These are phyloP conservation scores for Cladosporium halotolerans DNA, from an alignment of 2,329 filamentous ascomycete genomes.

Conservation along the genomic window DNA sequence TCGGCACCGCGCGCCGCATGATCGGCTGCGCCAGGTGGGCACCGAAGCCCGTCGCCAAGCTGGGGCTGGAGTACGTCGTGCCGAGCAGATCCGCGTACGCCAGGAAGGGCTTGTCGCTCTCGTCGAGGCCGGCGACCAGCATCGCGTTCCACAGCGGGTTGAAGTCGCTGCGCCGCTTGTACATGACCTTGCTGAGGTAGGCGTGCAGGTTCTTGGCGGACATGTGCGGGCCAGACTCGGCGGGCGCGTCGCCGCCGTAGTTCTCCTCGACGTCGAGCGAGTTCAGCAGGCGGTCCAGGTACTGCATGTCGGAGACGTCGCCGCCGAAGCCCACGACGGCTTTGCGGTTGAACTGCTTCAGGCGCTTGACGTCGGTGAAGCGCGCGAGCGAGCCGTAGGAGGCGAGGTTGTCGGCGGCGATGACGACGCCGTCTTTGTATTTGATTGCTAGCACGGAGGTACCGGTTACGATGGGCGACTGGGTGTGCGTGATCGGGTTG, in stretches of 20 bases:
- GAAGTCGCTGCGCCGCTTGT: conserved; percentile 89
- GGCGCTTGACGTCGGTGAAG: conserved; percentile 93
- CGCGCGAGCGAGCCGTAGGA: conserved; percentile 94
- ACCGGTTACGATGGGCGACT: conserved; percentile 88
- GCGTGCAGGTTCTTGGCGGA: conserved; percentile 93
- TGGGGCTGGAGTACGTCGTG: conserved; percentile 82
- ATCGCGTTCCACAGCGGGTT: conserved; percentile 97
- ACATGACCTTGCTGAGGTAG: conserved; percentile 93
- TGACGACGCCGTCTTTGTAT: conserved; percentile 92
- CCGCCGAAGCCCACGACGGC: conserved; percentile 90
- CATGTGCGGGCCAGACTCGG: conserved; percentile 63
- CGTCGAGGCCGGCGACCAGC: conserved; percentile 82
- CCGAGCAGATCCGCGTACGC: conserved; percentile 87
- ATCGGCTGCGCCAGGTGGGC: conserved; percentile 89
- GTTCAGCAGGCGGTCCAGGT: conserved; percentile 84
- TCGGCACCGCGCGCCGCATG: conserved; percentile 73
- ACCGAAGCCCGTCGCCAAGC: conserved; percentile 88
- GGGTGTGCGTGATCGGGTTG: conserved; percentile 73
- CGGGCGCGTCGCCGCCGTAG: conserved; percentile 54
- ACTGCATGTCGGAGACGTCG: conserved; percentile 99
- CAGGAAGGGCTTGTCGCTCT: conserved; percentile 75
- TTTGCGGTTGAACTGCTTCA: conserved; percentile 78
- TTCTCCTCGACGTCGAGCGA: conserved; percentile 84
- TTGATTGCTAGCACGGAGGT: conserved; percentile 93
- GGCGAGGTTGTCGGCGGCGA: conserved; percentile 94